These are phyloP conservation scores for Globisporangium uncinulatum DNA, from an alignment of 352 stramenopile genomes.

Conservation along the genomic window DNA sequence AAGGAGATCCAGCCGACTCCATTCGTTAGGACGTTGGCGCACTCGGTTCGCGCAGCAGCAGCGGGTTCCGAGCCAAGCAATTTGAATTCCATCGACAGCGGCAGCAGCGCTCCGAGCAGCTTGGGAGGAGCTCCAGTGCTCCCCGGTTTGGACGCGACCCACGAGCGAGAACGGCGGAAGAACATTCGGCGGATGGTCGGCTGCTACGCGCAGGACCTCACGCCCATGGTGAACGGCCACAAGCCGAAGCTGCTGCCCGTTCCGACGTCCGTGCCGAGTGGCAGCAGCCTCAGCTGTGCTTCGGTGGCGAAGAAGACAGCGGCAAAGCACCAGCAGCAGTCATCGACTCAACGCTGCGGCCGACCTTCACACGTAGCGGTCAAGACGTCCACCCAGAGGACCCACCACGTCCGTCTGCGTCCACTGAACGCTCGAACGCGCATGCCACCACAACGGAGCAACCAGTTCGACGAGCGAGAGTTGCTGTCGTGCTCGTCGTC, in stretches of 20 bases:
- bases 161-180: constrained; percentile 26
- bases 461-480: constrained; percentile 14
- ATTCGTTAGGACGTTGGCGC: background rate
- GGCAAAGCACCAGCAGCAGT: background rate
- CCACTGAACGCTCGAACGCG: too few relatives aligned
- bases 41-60: background rate
- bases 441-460: constrained; percentile 18
- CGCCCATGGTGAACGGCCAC: constrained; percentile 40
- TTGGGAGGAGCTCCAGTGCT: background rate
- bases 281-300: background rate
- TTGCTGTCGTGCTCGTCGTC: constrained; percentile 6
- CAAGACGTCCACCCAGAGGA: too few relatives aligned
- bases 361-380: background rate
- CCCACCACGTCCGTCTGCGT: too few relatives aligned
- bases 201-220: constrained; percentile 63
- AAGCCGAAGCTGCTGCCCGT: constrained; percentile 42
- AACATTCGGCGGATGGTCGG: constrained; percentile 24
- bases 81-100: background rate
- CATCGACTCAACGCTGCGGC: background rate
- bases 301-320: background rate
- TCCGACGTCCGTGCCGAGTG: constrained; percentile 8
- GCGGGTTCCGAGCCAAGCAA: background rate
- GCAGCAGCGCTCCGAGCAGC: background rate
- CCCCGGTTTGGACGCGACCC: constrained; percentile 2
- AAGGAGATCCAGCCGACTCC: constrained; percentile 11